Percentiles rank a stretch among this genome's conserved stretches.
These are phyloP conservation scores for Zygotorulaspora mrakii DNA, from an alignment of 1,139 yeast species.

Conservation along the genomic window DNA sequence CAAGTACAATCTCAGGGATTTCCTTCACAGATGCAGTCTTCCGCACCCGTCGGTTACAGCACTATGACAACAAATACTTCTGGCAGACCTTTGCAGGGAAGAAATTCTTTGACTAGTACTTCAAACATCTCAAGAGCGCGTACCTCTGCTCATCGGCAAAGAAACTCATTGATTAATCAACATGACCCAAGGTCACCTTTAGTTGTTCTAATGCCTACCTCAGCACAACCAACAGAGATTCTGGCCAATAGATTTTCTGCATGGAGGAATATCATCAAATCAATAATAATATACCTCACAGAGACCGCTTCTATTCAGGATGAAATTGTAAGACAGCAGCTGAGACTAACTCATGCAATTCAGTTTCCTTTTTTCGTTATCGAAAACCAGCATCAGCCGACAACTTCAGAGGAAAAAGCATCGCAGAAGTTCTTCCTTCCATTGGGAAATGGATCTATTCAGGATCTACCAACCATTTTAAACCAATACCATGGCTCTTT, in stretches of 20 bases:
- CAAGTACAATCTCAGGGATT: slow-evolving; percentile 6
- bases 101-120: slow-evolving; percentile 20
- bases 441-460: slow-evolving; percentile 74
- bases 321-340: slow-evolving; percentile 79
- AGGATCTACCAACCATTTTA: slow-evolving; percentile 73
- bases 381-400: slow-evolving; percentile 27
- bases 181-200: slow-evolving; percentile 45
- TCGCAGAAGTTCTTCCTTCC: slow-evolving; percentile 47
- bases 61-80: slow-evolving; percentile 6
- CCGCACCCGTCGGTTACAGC: slow-evolving; percentile 1
- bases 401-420: slow-evolving; percentile 26
- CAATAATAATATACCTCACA: slow-evolving; percentile 66
- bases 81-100: slow-evolving; percentile 11
- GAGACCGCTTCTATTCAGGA: slow-evolving; percentile 85
- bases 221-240: slow-evolving; percentile 77
- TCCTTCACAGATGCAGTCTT: slow-evolving; percentile 9
- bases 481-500: slow-evolving; percentile 71
- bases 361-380: slow-evolving; percentile 48
- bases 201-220: slow-evolving; percentile 46
- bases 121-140: slow-evolving; percentile 18
- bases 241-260: slow-evolving; percentile 79
- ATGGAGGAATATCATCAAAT: slow-evolving; percentile 78
- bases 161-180: slow-evolving; percentile 15
- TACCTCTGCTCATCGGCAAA: slow-evolving; percentile 12
- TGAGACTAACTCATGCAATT: slow-evolving; percentile 76